Evolutionary conservation across 2,329 filamentous ascomycete genomes (phyloP).

Genomic region (Colletotrichum sp.): DNA sequence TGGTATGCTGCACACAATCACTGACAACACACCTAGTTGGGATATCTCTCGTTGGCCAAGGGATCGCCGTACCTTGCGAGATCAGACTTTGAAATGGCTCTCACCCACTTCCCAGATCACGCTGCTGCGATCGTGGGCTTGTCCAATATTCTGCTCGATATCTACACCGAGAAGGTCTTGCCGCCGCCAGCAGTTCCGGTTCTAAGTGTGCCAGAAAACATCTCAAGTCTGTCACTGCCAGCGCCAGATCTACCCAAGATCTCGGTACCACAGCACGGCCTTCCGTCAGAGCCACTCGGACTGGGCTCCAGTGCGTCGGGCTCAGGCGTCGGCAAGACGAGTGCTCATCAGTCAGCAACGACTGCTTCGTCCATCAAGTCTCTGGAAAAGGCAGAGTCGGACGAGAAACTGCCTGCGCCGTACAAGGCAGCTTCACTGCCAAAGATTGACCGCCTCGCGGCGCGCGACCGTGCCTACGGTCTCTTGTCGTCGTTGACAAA

Average conservation of each 20-base stretch:
- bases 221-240: conserved; percentile 15
- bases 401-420: conserved; percentile 52
- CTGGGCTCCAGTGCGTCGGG: conserved; percentile 34
- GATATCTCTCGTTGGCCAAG: conserved; percentile 68
- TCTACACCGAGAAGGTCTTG: conserved; percentile 74
- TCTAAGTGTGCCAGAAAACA: conserved; percentile 38
- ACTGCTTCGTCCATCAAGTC: conserved; percentile 12
- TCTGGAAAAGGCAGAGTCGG: conserved; percentile 27
- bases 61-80: conserved; percentile 72
- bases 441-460: conserved; percentile 82
- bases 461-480: conserved; percentile 86
- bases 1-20: not conserved
- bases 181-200: conserved; percentile 60
- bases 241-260: conserved; percentile 6
- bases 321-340: conserved; percentile 16
- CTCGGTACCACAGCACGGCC: conserved; percentile 13
- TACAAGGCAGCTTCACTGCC: conserved; percentile 69
- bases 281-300: conserved; percentile 54
- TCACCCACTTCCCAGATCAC: conserved; percentile 82
- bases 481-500: conserved; percentile 85
- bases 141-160: conserved; percentile 84
- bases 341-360: conserved; percentile 13
- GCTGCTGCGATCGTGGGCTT: conserved; percentile 80
- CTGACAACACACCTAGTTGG: conserved; percentile 59
- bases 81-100: conserved; percentile 79